Evolutionary conservation across 2,329 filamentous ascomycete genomes (phyloP), one percentile per base, ranked within the genome.

Genomic region (Cytospora schulzeri): DNA sequence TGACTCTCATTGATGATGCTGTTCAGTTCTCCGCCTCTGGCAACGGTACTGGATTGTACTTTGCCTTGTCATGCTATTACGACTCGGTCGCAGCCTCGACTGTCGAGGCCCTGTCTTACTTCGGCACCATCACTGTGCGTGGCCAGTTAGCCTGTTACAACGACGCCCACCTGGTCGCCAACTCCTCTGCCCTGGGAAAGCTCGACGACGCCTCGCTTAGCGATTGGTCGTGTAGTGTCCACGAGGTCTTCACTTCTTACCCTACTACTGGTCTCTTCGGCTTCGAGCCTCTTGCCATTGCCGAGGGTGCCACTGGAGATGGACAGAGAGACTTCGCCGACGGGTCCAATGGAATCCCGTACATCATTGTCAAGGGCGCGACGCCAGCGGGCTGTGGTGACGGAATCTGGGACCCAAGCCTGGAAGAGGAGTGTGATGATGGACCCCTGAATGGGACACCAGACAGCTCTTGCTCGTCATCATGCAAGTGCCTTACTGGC

Each of bases 11-110:
- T 65, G 71, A 76, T 56, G 76, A 79, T 60, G 73, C 72, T 33
- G 74, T 80, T 65, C 69, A 69, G 53, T 77, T 77, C 45, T 73
- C 74, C 24, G 73, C 76, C 24, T 69, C 70, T 14, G 74, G 73
- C 3, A 69, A 69, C 11, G 73, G 72, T 14, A 78, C 76, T 8
- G 76, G 76, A 41, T 70, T 78, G 54, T 80, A 80, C 68, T 74
- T 78, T 57, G 75, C 77, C 9, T 72, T 80, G 26, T 79, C 78
- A 12, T 78, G 77, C 69, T 79, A 79, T 69, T 80, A 79, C 51
- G 73, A 75, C 60, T 60, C 63, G 48, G 59, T 68, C 26, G 48
- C 56, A 9, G 58, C 62, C 3, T 63, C 71, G 14, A 66, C 67
- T 14, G 68, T 74, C 55, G 62, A 71, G 14, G 64, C 70, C 11